phyloP scores from a whole-genome alignment of 495 filamentous ascomycete species.

The Neurospora intermedia region DNA sequence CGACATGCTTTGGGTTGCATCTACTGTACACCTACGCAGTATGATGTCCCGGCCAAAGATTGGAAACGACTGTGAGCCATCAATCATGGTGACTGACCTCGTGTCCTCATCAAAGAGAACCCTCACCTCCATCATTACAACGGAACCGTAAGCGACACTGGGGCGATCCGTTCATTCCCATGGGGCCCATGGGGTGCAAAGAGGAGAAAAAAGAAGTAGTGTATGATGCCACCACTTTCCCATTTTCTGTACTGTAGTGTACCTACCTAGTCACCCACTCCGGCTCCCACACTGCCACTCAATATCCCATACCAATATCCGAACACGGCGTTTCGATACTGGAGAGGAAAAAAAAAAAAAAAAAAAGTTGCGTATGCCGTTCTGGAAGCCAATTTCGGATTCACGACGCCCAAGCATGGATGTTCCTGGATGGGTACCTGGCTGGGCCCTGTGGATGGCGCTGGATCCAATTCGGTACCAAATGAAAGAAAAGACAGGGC shows the following conservation, averaged over 20 bases:
- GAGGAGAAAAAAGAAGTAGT: background rate
- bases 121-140: background rate
- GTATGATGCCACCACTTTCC: background rate
- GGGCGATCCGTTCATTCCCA: background rate
- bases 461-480: background rate
- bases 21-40: background rate
- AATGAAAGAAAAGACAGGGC: background rate
- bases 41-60: background rate
- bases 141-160: background rate
- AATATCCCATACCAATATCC: background rate
- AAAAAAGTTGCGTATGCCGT: background rate
- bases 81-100: background rate
- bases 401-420: background rate
- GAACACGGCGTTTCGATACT: background rate
- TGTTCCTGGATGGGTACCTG: background rate
- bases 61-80: background rate
- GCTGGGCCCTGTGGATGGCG: background rate
- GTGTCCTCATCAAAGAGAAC: background rate
- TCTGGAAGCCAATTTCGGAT: background rate
- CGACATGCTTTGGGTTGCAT: background rate
- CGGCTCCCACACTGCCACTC: background rate
- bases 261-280: background rate
- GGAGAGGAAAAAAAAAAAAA: background rate
- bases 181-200: background rate
- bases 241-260: background rate